These are phyloP conservation scores for Hibiscus mutabilis DNA, from an alignment of 345 rosid genomes.

Conservation along the genomic window DNA sequence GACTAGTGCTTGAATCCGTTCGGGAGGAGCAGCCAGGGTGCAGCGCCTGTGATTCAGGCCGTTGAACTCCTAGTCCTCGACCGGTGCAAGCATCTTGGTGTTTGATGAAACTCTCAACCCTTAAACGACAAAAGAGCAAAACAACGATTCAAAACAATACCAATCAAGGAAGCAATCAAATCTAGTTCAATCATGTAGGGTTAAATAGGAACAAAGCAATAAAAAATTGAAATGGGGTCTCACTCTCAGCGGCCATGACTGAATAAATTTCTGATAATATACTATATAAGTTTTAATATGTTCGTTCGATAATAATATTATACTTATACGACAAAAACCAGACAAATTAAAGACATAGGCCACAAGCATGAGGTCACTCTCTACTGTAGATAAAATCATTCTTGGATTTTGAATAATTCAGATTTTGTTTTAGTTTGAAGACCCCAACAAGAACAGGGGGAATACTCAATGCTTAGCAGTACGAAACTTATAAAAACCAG, in stretches of 20 bases:
- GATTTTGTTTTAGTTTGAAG: neutral
- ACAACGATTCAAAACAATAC: neutral
- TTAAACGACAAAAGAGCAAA: conserved; percentile 15
- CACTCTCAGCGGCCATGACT: no score
- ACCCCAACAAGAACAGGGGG: no score
- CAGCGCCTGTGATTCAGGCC: conserved; percentile 30
- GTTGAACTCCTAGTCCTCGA: conserved; percentile 31
- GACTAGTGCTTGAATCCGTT: conserved; percentile 77
- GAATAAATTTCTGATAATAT: no score
- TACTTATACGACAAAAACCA: neutral
- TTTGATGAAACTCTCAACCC: conserved; percentile 85
- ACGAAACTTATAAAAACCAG: neutral
- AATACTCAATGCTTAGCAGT: neutral
- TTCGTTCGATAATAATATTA: neutral
- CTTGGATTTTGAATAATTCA: conserved; percentile 20
- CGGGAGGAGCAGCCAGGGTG: conserved; percentile 59
- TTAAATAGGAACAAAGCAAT: conserved; percentile 6
- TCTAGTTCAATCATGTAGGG: conserved; percentile 3
- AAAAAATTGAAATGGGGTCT: no score
- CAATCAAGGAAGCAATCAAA: neutral
- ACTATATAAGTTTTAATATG: neutral
- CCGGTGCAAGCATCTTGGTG: conserved; percentile 73
- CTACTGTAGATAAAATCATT: conserved; percentile 22
- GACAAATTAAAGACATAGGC: conserved; percentile 16
- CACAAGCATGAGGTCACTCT: conserved; percentile 20